Evolutionary conservation across 2,329 filamentous ascomycete species (phyloP).

Genomic region (Ascochyta koolunga): DNA sequence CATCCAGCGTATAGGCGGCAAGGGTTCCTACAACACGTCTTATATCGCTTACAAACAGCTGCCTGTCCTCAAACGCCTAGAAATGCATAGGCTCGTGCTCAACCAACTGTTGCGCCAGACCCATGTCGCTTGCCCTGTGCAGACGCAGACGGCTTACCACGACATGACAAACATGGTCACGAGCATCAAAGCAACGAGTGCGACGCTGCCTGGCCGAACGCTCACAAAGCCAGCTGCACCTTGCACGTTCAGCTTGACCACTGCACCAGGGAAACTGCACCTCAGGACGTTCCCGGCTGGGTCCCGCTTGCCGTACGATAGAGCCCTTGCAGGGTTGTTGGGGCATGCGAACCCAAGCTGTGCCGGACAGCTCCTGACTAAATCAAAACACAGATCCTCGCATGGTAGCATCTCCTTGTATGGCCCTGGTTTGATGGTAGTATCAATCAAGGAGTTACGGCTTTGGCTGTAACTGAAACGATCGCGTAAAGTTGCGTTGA

Average conservation of each 20-base stretch:
- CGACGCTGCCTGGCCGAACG: not conserved
- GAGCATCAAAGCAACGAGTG: constrained; percentile 16
- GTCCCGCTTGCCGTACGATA: constrained; percentile 37
- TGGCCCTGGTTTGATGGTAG: constrained; percentile 75
- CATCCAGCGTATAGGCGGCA: constrained; percentile 3
- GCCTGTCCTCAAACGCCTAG: constrained; percentile 10
- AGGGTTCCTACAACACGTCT: not conserved
- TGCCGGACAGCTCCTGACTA: constrained; percentile 85
- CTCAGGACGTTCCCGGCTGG: constrained; percentile 27
- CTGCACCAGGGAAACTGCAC: constrained; percentile 52
- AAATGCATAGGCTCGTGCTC: constrained; percentile 11
- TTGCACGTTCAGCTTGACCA: constrained; percentile 45
- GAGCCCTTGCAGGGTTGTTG: constrained; percentile 15
- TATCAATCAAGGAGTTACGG: constrained; percentile 76
- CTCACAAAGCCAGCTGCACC: constrained; percentile 13
- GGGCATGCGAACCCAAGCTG: constrained; percentile 79
- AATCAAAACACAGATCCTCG: constrained; percentile 81
- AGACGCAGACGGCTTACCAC: constrained; percentile 1
- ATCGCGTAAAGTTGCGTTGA: constrained; percentile 33
- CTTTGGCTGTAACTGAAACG: constrained; percentile 60
- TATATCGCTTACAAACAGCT: constrained; percentile 2
- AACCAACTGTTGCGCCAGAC: constrained; percentile 1
- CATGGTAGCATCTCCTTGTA: constrained; percentile 95
- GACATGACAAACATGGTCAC: constrained; percentile 11
- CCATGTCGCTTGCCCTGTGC: not conserved